Conservation (phyloP, 352 stramenopile species). For the Pythium vanterpoolii region DNA sequence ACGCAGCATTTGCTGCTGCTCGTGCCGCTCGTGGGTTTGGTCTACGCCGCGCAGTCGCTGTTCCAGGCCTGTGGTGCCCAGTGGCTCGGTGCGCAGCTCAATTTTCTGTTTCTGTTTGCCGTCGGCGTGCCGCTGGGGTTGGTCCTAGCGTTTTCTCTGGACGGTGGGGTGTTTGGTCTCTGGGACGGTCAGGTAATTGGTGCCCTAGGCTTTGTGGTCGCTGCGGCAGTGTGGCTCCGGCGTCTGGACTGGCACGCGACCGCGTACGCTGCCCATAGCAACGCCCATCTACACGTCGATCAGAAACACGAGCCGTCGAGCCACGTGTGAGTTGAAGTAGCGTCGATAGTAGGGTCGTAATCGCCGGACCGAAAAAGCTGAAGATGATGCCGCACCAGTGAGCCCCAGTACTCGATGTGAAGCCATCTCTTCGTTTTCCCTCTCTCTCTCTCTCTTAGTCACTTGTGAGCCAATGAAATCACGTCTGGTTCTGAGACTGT, state of each 20-base stretch:
- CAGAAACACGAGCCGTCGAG: constrained; percentile 8
- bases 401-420: no score
- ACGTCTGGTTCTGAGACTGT: neutral
- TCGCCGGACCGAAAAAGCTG: no score
- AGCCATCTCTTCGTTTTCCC: neutral
- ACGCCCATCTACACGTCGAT: constrained; percentile 33
- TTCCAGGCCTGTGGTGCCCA: constrained; percentile 52
- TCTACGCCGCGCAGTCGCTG: constrained; percentile 40
- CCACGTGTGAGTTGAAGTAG: no score
- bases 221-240: constrained; percentile 40
- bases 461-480: no score
- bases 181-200: constrained; percentile 56
- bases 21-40: constrained; percentile 39
- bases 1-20: constrained; percentile 37
- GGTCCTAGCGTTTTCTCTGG: constrained; percentile 37
- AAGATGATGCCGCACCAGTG: no score
- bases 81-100: constrained; percentile 48
- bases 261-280: constrained; percentile 42
- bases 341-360: no score
- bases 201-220: constrained; percentile 36
- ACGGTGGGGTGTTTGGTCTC: constrained; percentile 45
- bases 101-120: constrained; percentile 51
- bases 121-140: constrained; percentile 48
- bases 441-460: neutral
- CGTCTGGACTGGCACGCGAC: constrained; percentile 49